Conservation (phyloP, 352 stramenopile species). For the Globisporangium nagaii region DNA sequence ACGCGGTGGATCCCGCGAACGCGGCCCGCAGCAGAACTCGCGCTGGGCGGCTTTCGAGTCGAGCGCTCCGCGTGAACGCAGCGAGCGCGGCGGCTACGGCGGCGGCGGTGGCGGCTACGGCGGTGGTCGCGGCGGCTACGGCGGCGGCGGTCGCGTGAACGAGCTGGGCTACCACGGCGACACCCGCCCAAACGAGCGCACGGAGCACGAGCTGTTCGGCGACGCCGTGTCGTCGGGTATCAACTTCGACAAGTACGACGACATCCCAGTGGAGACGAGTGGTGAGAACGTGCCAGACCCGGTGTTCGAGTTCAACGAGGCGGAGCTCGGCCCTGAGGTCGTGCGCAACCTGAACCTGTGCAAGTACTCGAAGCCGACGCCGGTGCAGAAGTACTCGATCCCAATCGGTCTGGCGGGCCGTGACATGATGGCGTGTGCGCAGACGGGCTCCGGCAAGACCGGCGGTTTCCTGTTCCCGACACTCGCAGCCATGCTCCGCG, state of each 20-base stretch:
- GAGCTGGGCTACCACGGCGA: conserved; percentile 97
- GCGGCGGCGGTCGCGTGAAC: conserved; percentile 78
- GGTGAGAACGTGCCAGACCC: conserved; percentile 92
- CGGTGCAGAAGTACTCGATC: conserved; percentile 99
- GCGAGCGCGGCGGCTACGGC: conserved; percentile 23
- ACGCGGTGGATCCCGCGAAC: conserved; percentile 29
- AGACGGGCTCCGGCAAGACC: conserved; percentile 98
- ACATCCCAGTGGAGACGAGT: conserved; percentile 96
- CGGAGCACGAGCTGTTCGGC: conserved; percentile 93
- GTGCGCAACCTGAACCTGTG: conserved; percentile 89
- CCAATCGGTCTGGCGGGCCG: conserved; percentile 91
- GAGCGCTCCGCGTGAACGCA: conserved; percentile 10
- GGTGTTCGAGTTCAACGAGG: conserved; percentile 86
- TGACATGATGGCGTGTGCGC: conserved; percentile 99
- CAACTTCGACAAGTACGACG: conserved; percentile 99
- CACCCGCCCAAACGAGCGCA: conserved; percentile 84
- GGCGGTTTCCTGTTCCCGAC: conserved; percentile 96
- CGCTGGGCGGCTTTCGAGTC: conserved; percentile 55
- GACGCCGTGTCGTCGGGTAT: conserved; percentile 93
- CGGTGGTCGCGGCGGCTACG: conserved; percentile 35
- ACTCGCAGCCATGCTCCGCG: conserved; percentile 94
- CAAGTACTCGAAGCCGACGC: conserved; percentile 96
- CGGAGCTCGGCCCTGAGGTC: conserved; percentile 90
- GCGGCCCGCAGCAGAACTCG: conserved; percentile 36
- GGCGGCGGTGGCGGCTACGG: conserved; percentile 16